phyloP scores from a whole-genome alignment of 495 filamentous ascomycete genomes.

The Neurospora sp. region DNA sequence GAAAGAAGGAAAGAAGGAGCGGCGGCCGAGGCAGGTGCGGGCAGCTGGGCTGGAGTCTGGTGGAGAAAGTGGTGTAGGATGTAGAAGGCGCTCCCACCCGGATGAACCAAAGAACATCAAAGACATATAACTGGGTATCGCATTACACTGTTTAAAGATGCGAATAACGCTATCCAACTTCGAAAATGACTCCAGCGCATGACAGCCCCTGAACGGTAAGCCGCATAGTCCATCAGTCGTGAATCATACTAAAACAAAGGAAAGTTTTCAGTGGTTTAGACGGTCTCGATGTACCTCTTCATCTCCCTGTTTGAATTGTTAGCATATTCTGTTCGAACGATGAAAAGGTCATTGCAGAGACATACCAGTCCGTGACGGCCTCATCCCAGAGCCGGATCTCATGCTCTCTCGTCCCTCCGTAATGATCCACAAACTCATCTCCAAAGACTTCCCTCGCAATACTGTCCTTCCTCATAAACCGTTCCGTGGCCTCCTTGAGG shows the following conservation, averaged over 20 bases:
- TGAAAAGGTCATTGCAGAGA: not conserved
- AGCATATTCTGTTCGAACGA: not conserved
- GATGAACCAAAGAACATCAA: not conserved
- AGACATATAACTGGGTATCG: not conserved
- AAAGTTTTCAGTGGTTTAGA: slow-evolving; percentile 25
- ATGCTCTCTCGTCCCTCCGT: slow-evolving; percentile 83
- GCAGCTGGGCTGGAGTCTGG: not conserved
- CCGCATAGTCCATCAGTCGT: not conserved
- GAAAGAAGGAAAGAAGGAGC: not conserved
- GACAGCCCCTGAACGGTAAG: not conserved
- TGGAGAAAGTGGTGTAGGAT: not conserved
- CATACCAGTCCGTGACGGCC: slow-evolving; percentile 86
- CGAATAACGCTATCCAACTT: not conserved
- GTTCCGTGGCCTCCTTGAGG: slow-evolving; percentile 68
- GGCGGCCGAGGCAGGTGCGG: not conserved
- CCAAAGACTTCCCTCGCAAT: slow-evolving; percentile 88
- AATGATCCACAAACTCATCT: slow-evolving; percentile 92
- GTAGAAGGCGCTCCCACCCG: not conserved
- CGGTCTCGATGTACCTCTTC: slow-evolving; percentile 63
- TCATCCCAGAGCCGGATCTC: slow-evolving; percentile 90
- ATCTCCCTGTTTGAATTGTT: slow-evolving; percentile 42
- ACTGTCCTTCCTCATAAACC: slow-evolving; percentile 65
- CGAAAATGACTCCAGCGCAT: not conserved
- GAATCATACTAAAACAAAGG: not conserved
- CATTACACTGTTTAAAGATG: not conserved